Evolutionary conservation across 257 asterid species (phyloP).

Genomic region (Salvia hispanica): DNA sequence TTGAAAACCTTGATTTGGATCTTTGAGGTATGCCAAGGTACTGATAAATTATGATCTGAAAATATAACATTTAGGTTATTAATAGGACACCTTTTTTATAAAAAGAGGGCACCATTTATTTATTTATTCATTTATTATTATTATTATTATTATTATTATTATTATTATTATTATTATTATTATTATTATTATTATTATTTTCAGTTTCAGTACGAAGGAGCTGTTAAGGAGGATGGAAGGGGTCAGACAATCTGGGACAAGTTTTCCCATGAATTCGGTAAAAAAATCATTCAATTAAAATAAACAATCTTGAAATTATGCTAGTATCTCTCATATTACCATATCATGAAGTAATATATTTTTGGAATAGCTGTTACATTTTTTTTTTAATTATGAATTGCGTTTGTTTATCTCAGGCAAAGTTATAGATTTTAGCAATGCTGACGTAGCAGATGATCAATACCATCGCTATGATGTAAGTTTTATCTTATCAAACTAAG

Average conservation of each 20-base stretch:
- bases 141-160: neutral
- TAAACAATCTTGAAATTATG: neutral
- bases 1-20: no score
- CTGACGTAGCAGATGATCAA: slow-evolving; percentile 82
- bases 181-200: neutral
- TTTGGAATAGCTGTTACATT: neutral
- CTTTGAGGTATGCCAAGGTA: no score
- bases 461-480: slow-evolving; percentile 69
- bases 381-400: neutral
- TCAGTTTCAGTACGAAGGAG: slow-evolving; percentile 73
- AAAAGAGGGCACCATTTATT: no score
- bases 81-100: neutral
- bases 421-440: slow-evolving; percentile 72
- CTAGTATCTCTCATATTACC: neutral
- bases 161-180: neutral
- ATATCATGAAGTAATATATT: neutral
- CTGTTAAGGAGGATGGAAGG: slow-evolving; percentile 78
- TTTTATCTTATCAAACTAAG: neutral
- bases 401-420: slow-evolving; percentile 48
- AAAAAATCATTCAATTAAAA: neutral
- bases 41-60: no score
- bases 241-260: slow-evolving; percentile 82
- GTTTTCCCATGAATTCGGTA: slow-evolving; percentile 79
- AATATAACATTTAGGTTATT: neutral
- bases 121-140: neutral